phyloP scores from a whole-genome alignment of 805 yeast species.

The Diddensiella transvaalensis region DNA sequence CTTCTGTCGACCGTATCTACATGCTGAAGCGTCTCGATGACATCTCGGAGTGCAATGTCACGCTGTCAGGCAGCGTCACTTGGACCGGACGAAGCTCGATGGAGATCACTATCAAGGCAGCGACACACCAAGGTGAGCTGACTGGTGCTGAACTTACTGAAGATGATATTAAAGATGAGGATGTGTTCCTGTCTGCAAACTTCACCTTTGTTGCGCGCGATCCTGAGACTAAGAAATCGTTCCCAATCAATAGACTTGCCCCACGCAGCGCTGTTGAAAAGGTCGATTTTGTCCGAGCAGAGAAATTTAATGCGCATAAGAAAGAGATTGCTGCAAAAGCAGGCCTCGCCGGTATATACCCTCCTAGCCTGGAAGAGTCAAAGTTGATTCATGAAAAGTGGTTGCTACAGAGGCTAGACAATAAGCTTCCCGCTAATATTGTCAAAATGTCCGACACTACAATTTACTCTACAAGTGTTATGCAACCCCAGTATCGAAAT shows the following conservation, averaged over 20 bases:
- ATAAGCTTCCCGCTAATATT: slow-evolving; percentile 49
- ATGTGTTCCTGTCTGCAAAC: slow-evolving; percentile 80
- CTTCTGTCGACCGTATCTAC: slow-evolving; percentile 87
- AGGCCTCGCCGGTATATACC: slow-evolving; percentile 60
- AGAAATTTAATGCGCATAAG: slow-evolving; percentile 82
- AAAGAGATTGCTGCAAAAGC: slow-evolving; percentile 68
- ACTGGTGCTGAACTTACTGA: slow-evolving; percentile 46
- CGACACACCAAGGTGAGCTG: slow-evolving; percentile 57
- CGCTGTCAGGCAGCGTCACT: slow-evolving; percentile 85
- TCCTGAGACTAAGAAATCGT: slow-evolving; percentile 86
- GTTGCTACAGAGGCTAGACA: slow-evolving; percentile 37
- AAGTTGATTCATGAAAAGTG: slow-evolving; percentile 74
- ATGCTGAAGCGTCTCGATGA: slow-evolving; percentile 82
- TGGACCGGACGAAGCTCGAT: slow-evolving; percentile 95
- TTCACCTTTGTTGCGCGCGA: slow-evolving; percentile 95
- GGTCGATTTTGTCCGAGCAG: slow-evolving; percentile 83
- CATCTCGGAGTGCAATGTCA: slow-evolving; percentile 67
- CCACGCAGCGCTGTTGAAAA: slow-evolving; percentile 76
- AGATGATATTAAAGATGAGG: slow-evolving; percentile 55
- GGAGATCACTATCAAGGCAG: slow-evolving; percentile 91
- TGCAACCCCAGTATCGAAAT: slow-evolving; percentile 97
- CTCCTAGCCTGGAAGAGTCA: slow-evolving; percentile 69
- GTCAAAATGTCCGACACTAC: slow-evolving; percentile 68
- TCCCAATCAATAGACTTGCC: slow-evolving; percentile 75
- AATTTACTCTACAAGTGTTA: slow-evolving; percentile 72